These are phyloP conservation scores for Dichomitus squalens DNA, from an alignment of 1,284 basidiomycete species.

Conservation along the genomic window DNA sequence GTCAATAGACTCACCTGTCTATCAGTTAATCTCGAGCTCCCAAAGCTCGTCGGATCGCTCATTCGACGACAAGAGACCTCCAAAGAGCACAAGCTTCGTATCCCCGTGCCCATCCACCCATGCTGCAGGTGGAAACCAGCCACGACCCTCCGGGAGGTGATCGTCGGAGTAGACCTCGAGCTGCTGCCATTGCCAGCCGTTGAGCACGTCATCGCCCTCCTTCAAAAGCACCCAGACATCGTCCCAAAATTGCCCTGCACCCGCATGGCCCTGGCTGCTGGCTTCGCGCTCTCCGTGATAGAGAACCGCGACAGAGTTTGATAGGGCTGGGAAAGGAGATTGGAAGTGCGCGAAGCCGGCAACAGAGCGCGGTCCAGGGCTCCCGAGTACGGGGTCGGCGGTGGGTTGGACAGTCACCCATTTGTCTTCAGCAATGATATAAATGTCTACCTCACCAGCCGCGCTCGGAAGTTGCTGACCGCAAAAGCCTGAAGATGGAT, in stretches of 20 bases:
- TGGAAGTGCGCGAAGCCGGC: conserved; percentile 29
- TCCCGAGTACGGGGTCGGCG: conserved; percentile 24
- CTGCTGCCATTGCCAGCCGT: conserved; percentile 26
- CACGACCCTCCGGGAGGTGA: conserved; percentile 26
- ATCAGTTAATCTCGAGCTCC: conserved; percentile 27
- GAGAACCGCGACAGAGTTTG: conserved; percentile 29
- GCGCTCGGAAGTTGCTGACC: conserved; percentile 35
- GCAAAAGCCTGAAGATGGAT: conserved; percentile 30
- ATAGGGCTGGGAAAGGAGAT: conserved; percentile 12
- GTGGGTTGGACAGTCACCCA: conserved; percentile 29
- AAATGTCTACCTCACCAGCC: conserved; percentile 32
- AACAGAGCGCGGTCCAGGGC: conserved; percentile 32
- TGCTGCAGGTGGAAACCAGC: conserved; percentile 26
- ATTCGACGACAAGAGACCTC: conserved; percentile 28
- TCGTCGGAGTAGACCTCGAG: conserved; percentile 15
- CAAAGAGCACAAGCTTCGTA: conserved; percentile 25
- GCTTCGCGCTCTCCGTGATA: conserved; percentile 37
- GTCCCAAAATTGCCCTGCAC: conserved; percentile 37
- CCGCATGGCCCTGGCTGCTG: conserved; percentile 35
- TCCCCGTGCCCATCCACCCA: conserved; percentile 23
- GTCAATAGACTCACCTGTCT: too few relatives aligned
- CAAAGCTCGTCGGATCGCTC: conserved; percentile 29
- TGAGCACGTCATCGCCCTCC: conserved; percentile 6
- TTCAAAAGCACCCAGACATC: conserved; percentile 35
- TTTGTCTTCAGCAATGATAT: conserved; percentile 24